Evolutionary conservation across 768 basidiomycete species (phyloP).

Genomic region (button mushroom (Agaricus bisporus)): DNA sequence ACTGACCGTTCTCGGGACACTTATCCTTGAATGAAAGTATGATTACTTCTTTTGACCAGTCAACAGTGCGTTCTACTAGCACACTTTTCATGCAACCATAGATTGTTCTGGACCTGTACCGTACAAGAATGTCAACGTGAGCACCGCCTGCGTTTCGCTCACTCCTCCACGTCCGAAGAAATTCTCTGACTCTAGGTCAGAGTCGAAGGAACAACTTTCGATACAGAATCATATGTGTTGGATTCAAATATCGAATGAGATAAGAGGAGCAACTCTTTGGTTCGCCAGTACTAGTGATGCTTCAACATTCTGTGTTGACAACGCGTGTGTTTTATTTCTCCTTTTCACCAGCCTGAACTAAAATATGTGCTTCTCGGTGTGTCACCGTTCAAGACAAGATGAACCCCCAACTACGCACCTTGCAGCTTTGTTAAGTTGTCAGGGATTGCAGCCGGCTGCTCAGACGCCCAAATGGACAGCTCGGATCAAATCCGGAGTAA

Average conservation of each 20-base stretch:
- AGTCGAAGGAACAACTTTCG: constrained; percentile 50
- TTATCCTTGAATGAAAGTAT: not conserved
- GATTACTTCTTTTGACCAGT: not conserved
- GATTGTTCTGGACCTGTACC: no score
- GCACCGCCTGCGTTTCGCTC: not conserved
- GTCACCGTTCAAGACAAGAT: no score
- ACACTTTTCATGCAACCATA: not conserved
- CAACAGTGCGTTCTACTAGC: no score
- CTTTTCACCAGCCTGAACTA: not conserved
- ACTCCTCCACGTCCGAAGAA: constrained; percentile 8
- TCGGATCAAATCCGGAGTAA: no score
- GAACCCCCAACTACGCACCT: no score
- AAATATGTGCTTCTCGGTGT: not conserved
- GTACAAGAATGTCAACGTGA: not conserved
- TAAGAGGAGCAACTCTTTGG: constrained; percentile 63
- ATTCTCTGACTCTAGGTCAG: constrained; percentile 39
- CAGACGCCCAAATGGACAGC: no score
- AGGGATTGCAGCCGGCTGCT: no score
- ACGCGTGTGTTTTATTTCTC: constrained; percentile 31
- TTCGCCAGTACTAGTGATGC: constrained; percentile 50
- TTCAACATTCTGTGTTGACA: constrained; percentile 69
- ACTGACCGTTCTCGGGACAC: not conserved
- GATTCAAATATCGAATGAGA: constrained; percentile 60
- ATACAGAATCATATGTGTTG: constrained; percentile 57
- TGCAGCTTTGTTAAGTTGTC: no score